Evolutionary conservation across 371 early-diverging fungal species (phyloP).

Genomic region (Cokeromyces recurvatus): DNA sequence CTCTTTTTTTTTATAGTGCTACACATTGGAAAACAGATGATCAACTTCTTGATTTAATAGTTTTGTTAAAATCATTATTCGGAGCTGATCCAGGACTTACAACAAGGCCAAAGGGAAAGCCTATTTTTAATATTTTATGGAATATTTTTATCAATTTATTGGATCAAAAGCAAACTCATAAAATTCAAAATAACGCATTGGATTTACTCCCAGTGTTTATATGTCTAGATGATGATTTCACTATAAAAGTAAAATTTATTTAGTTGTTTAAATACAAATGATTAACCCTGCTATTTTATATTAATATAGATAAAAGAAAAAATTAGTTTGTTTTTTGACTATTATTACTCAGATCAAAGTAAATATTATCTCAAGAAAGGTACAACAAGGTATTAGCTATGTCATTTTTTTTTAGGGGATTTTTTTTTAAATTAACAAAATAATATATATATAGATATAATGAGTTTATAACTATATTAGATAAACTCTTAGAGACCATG

Average conservation of each 20-base stretch:
- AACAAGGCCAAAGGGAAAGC: conserved; percentile 26
- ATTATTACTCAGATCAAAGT: too few relatives aligned
- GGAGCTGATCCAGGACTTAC: conserved; percentile 44
- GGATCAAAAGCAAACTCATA: conserved; percentile 10
- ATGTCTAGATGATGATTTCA: conserved; percentile 14
- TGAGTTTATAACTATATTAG: conserved; percentile 49
- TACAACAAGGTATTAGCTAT: too few relatives aligned
- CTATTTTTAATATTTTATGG: conserved; percentile 18
- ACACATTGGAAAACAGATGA: conserved; percentile 21
- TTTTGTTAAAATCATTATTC: conserved; percentile 36
- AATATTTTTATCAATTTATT: conserved; percentile 15
- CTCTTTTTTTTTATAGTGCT: conserved; percentile 23
- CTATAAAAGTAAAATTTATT: background rate
- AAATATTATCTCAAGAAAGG: too few relatives aligned
- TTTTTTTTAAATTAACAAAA: too few relatives aligned
- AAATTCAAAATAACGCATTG: conserved; percentile 22
- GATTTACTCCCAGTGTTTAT: conserved; percentile 34
- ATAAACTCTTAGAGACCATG: conserved; percentile 47
- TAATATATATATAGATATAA: too few relatives aligned
- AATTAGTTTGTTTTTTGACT: too few relatives aligned
- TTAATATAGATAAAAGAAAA: too few relatives aligned
- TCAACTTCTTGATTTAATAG: conserved; percentile 24
- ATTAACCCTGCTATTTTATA: too few relatives aligned
- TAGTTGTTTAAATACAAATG: too few relatives aligned
- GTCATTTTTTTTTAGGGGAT: too few relatives aligned